Conservation (phyloP, 2,329 filamentous ascomycete genomes). For the Alternaria gaisen region DNA sequence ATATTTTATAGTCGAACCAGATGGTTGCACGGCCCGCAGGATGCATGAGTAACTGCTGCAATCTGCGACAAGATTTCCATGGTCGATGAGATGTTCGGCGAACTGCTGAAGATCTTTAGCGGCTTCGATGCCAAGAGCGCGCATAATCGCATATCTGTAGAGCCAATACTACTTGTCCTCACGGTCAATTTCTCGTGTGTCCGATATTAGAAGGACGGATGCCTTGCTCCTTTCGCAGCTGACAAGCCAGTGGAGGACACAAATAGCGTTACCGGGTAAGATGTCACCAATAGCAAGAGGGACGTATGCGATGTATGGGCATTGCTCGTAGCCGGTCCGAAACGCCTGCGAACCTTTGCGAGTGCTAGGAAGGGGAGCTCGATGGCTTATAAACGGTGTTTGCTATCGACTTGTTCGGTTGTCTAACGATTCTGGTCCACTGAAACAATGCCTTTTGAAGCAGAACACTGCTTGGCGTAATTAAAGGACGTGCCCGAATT, state of each 20-base stretch:
- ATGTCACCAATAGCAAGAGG: conserved; percentile 5
- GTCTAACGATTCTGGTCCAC: conserved; percentile 13
- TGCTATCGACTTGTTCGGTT: conserved; percentile 8
- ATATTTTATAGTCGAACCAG: background rate
- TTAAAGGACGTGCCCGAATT: conserved; percentile 7
- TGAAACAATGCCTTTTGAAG: conserved; percentile 7
- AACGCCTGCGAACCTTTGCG: conserved; percentile 6
- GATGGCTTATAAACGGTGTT: conserved; percentile 4
- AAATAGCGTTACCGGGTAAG: conserved; percentile 16
- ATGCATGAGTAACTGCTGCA: background rate
- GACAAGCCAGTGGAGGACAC: conserved; percentile 17
- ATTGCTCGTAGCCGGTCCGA: background rate
- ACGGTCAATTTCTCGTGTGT: conserved; percentile 3
- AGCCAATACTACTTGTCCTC: conserved; percentile 18
- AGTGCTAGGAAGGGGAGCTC: conserved; percentile 13
- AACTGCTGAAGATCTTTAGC: conserved; percentile 5
- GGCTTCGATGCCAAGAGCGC: conserved; percentile 12
- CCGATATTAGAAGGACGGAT: conserved; percentile 9
- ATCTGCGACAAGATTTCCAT: background rate
- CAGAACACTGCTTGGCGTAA: conserved; percentile 6
- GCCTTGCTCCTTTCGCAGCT: background rate
- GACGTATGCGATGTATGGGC: background rate
- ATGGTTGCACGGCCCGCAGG: background rate
- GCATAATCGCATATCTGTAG: conserved; percentile 18
- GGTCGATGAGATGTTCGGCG: conserved; percentile 6